Evolutionary conservation across 2,329 filamentous ascomycete genomes (phyloP).

Genomic region (Sclerotinia subarctica): DNA sequence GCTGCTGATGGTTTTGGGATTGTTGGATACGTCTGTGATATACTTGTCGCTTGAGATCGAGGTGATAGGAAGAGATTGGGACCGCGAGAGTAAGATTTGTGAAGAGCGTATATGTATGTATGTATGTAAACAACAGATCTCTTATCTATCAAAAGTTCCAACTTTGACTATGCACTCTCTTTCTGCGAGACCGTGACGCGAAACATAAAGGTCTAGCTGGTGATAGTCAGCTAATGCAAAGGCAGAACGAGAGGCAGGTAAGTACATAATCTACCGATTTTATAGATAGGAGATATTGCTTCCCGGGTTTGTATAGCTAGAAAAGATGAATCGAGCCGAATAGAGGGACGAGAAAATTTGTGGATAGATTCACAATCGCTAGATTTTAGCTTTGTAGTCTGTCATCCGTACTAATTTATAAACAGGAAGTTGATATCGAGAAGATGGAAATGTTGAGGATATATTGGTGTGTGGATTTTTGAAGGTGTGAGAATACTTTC

Average conservation of each 20-base stretch:
- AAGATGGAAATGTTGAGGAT: too few species aligned
- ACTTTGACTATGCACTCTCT: background rate
- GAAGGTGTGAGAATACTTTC: too few species aligned
- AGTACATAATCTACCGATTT: background rate
- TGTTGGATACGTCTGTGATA: background rate
- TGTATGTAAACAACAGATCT: background rate
- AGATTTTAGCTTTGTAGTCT: background rate
- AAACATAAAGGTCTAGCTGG: background rate
- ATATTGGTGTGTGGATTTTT: too few species aligned
- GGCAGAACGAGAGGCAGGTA: background rate
- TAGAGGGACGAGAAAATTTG: background rate
- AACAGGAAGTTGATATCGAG: too few species aligned
- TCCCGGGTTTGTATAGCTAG: background rate
- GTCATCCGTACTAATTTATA: background rate
- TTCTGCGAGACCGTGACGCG: too few species aligned
- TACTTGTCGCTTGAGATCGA: background rate
- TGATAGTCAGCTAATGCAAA: background rate
- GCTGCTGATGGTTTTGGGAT: too few species aligned
- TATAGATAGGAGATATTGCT: background rate
- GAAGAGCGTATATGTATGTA: background rate
- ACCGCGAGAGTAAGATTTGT: background rate
- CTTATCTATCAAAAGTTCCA: background rate
- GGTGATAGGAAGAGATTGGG: background rate
- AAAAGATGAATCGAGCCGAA: too few species aligned
- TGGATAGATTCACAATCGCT: background rate